A percentile compares a stretch with the other conserved stretches of the same genome.
These are phyloP conservation scores for Coemansia guatemalensis DNA, from an alignment of 192 early-diverging fungal genomes.

Conservation along the genomic window DNA sequence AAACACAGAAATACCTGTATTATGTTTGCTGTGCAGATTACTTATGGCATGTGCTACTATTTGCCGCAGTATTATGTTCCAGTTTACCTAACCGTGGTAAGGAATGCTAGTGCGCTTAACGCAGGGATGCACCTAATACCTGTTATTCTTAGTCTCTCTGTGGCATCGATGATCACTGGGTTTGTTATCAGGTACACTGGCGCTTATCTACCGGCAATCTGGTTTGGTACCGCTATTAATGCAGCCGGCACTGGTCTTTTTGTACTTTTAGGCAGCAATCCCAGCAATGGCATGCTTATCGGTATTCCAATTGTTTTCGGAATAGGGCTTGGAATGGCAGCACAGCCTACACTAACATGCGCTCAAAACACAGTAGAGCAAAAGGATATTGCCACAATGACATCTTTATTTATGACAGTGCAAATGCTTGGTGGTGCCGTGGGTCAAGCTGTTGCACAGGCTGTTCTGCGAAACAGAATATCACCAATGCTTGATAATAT, in stretches of 20 bases:
- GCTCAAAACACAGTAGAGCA: slow-evolving; percentile 37
- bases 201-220: slow-evolving; percentile 28
- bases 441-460: slow-evolving; percentile 35
- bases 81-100: slow-evolving; percentile 66
- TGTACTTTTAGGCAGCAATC: slow-evolving; percentile 24
- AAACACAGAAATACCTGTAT: slow-evolving; percentile 47
- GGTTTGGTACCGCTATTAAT: slow-evolving; percentile 23
- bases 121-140: slow-evolving; percentile 46
- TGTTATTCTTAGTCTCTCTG: slow-evolving; percentile 35
- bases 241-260: slow-evolving; percentile 33
- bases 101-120: slow-evolving; percentile 42
- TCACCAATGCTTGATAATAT: slow-evolving; percentile 9
- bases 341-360: slow-evolving; percentile 44
- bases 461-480: slow-evolving; percentile 40
- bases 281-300: slow-evolving; percentile 29
- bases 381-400: slow-evolving; percentile 36
- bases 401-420: slow-evolving; percentile 42
- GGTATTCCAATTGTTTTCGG: slow-evolving; percentile 50
- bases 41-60: slow-evolving; percentile 47
- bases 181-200: slow-evolving; percentile 37
- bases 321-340: slow-evolving; percentile 41
- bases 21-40: slow-evolving; percentile 19
- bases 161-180: slow-evolving; percentile 29
- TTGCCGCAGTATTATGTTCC: slow-evolving; percentile 59
- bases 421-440: slow-evolving; percentile 45